phyloP scores from a whole-genome alignment of 2,329 filamentous ascomycete genomes.

The Aspergillus sp. region DNA sequence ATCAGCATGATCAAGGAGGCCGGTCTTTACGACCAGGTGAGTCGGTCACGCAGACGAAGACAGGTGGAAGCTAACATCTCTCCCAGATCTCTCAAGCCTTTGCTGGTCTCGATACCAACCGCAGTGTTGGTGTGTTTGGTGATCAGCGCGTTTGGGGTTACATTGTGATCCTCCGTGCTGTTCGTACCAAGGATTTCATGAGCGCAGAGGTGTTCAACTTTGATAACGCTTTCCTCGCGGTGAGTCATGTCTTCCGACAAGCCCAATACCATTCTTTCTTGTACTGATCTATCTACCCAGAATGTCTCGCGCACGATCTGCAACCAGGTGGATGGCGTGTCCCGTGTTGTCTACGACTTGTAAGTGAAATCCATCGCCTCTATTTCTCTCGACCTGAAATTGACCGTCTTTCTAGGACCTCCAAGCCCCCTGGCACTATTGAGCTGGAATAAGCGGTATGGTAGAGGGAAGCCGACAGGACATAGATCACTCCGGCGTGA shows the following conservation, averaged over 20 bases:
- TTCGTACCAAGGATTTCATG: conserved; percentile 70
- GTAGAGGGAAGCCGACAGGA: neutral
- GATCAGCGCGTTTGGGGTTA: conserved; percentile 55
- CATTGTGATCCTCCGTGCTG: conserved; percentile 60
- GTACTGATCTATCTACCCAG: conserved; percentile 57
- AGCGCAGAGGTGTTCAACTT: conserved; percentile 61
- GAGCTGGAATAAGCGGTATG: conserved; percentile 63
- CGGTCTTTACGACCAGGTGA: conserved; percentile 47
- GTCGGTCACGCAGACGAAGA: too few relatives aligned
- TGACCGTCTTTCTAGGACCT: conserved; percentile 29
- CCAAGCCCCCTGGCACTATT: conserved; percentile 70
- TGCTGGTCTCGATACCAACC: conserved; percentile 65
- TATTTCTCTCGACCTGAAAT: neutral
- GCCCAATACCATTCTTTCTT: too few relatives aligned
- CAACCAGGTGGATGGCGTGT: conserved; percentile 67
- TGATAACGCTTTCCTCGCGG: too few relatives aligned
- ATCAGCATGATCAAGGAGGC: conserved; percentile 46
- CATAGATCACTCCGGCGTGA: too few relatives aligned
- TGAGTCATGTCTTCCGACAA: too few relatives aligned
- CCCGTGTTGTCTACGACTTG: neutral
- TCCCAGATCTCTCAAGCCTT: conserved; percentile 63
- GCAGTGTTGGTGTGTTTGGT: conserved; percentile 57
- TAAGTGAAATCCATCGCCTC: conserved; percentile 52
- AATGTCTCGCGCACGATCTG: conserved; percentile 69
- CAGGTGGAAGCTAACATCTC: too few relatives aligned